Conservation (phyloP, 179 eudicot species). For the Beta macrorhiza region DNA sequence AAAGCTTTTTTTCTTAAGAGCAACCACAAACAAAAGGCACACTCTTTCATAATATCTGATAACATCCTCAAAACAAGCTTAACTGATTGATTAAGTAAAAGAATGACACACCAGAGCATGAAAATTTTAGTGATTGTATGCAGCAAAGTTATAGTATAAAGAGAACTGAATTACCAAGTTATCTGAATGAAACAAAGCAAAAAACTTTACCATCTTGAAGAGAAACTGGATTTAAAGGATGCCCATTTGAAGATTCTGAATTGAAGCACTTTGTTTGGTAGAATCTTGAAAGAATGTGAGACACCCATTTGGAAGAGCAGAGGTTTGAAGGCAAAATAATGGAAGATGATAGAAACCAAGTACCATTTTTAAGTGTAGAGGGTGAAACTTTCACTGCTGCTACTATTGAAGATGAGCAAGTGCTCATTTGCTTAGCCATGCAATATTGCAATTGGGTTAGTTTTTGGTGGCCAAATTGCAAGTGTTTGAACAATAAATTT, state of each 20-base stretch:
- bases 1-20: no score
- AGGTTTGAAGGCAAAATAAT: slow-evolving; percentile 31
- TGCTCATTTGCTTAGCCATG: slow-evolving; percentile 51
- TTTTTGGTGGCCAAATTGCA: neutral
- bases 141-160: no score
- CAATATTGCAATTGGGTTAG: neutral
- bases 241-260: slow-evolving; percentile 62
- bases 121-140: neutral
- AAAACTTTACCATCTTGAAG: slow-evolving; percentile 51
- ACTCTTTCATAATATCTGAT: no score
- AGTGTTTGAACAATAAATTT: neutral
- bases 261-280: slow-evolving; percentile 42
- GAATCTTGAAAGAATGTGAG: slow-evolving; percentile 44
- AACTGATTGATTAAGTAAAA: neutral
- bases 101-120: neutral
- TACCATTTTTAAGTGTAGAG: slow-evolving; percentile 31
- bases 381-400: slow-evolving; percentile 23
- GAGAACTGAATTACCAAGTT: neutral
- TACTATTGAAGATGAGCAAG: slow-evolving; percentile 50
- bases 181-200: neutral
- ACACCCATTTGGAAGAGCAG: slow-evolving; percentile 46
- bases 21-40: no score
- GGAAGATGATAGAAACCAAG: slow-evolving; percentile 27
- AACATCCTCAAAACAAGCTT: neutral
- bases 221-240: slow-evolving; percentile 57